Conservation (phyloP, 2,329 filamentous ascomycete genomes). For the Neofusicoccum ribis region DNA sequence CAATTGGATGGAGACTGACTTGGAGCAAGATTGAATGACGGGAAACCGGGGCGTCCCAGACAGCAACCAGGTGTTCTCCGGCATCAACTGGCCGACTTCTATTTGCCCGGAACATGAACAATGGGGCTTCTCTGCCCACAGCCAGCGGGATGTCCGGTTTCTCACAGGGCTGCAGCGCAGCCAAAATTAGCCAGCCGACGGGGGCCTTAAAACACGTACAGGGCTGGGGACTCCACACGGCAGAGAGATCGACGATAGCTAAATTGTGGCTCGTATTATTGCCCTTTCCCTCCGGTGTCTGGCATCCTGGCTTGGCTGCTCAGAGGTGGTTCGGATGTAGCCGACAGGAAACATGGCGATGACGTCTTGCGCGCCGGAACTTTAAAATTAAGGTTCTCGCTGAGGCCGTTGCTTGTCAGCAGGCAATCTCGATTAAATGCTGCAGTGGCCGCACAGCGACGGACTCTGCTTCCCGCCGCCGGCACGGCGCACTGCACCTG, state of each 20-base stretch:
- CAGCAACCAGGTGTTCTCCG: too few relatives aligned
- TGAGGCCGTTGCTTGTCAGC: background rate
- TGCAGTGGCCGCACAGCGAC: background rate
- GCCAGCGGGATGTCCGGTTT: too few relatives aligned
- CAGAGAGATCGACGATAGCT: background rate
- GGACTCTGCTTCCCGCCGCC: background rate
- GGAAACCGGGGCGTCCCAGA: too few relatives aligned
- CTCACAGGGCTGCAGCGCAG: background rate
- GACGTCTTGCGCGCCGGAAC: background rate
- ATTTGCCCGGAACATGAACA: too few relatives aligned
- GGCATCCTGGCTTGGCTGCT: background rate
- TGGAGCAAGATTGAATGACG: too few relatives aligned
- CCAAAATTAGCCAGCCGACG: background rate
- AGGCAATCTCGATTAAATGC: background rate
- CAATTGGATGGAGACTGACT: too few relatives aligned
- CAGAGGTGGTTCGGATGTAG: background rate
- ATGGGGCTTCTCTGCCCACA: too few relatives aligned
- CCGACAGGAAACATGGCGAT: background rate
- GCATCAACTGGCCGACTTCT: too few relatives aligned
- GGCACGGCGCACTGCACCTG: background rate
- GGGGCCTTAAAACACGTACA: background rate
- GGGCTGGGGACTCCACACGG: background rate
- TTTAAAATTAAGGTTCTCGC: conserved; percentile 1
- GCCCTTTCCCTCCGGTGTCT: background rate
- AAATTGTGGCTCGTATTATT: background rate